These are phyloP conservation scores for Buxus sempervirens DNA, from an alignment of 164 flowering plant genomes.

Conservation along the genomic window DNA sequence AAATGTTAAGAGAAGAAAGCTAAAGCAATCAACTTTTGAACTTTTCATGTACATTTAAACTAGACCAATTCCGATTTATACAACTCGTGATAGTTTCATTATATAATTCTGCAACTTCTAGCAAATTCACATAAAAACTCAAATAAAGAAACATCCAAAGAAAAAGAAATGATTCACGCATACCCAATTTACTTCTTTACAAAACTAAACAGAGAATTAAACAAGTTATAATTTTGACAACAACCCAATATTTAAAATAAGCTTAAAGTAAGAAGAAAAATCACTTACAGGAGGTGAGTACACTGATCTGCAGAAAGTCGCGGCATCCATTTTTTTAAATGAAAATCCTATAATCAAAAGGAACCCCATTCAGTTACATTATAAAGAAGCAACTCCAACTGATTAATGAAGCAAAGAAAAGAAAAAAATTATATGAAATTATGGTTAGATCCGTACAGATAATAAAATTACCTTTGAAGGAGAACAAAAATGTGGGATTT, in stretches of 20 bases:
- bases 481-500: constrained; percentile 2
- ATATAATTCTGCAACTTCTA: too few relatives aligned
- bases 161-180: too few relatives aligned
- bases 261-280: not conserved
- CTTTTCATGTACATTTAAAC: too few relatives aligned
- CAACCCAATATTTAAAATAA: not conserved
- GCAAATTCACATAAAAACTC: too few relatives aligned
- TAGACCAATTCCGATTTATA: too few relatives aligned
- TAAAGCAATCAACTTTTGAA: too few relatives aligned
- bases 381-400: not conserved
- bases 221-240: not conserved
- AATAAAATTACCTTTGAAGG: constrained; percentile 6
- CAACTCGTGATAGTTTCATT: too few relatives aligned
- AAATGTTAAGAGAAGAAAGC: too few relatives aligned
- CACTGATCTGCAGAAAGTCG: constrained; percentile 42
- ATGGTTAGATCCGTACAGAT: not conserved
- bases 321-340: constrained; percentile 38
- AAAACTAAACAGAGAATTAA: not conserved
- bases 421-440: too few relatives aligned
- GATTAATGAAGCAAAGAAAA: not conserved
- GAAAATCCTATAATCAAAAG: constrained; percentile 6
- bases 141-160: too few relatives aligned
- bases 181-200: too few relatives aligned
- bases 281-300: constrained; percentile 33
- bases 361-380: not conserved